phyloP scores from a whole-genome alignment of 2,329 filamentous ascomycete species.

The Macrophomina tecta region DNA sequence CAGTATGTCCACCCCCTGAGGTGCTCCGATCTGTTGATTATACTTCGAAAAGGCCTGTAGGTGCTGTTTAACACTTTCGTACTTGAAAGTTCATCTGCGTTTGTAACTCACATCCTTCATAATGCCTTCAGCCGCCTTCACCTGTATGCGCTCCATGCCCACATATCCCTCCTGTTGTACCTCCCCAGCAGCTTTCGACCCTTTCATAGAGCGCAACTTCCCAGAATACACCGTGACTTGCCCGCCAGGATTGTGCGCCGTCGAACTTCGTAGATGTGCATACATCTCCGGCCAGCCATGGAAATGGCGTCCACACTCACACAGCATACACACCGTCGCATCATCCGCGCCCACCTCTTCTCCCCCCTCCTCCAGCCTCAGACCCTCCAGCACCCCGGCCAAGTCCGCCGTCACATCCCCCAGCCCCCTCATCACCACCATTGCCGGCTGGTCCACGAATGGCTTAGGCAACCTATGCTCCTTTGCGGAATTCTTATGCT shows the following conservation, averaged over 20 bases:
- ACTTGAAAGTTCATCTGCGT: neutral
- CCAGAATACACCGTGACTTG: neutral
- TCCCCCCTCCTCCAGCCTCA: neutral
- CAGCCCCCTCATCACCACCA: neutral
- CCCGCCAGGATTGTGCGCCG: neutral
- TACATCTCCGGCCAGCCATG: neutral
- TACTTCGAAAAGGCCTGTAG: conserved; percentile 2
- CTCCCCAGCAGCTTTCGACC: neutral
- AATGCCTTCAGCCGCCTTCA: no score
- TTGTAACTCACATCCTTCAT: neutral
- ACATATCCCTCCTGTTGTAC: neutral
- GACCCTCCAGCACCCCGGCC: neutral
- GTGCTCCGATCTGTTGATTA: neutral
- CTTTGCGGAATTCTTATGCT: neutral
- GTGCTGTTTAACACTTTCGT: neutral
- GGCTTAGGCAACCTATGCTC: neutral
- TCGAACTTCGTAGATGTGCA: neutral
- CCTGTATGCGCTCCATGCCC: neutral
- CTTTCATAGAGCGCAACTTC: neutral
- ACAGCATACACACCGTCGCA: neutral
- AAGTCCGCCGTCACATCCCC: neutral
- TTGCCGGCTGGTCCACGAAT: neutral
- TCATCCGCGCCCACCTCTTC: neutral
- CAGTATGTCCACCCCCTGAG: no score
- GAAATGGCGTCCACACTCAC: neutral